These are phyloP conservation scores for Sarocladium oryzae DNA, from an alignment of 2,329 filamentous ascomycete species.

Conservation along the genomic window DNA sequence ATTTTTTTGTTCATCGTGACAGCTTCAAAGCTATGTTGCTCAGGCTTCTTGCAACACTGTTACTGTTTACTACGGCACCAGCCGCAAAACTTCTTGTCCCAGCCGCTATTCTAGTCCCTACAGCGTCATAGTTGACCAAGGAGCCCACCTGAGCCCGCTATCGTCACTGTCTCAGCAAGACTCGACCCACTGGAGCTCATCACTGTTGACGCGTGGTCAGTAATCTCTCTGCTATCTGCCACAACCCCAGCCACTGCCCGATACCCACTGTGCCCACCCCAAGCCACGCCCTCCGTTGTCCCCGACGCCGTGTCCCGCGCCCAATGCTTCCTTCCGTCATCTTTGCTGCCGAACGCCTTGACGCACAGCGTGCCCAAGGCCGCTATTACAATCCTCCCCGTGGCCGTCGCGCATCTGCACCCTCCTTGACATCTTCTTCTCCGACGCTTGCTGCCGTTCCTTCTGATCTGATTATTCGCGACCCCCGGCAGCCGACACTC, in stretches of 20 bases:
- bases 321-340: constrained; percentile 8
- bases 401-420: constrained; percentile 3
- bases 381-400: constrained; percentile 6
- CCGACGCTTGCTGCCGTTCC: constrained; percentile 10
- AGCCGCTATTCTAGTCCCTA: background rate
- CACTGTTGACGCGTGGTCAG: background rate
- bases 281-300: constrained; percentile 5
- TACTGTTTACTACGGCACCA: background rate
- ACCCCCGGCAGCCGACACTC: constrained; percentile 4
- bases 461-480: constrained; percentile 4
- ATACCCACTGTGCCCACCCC: background rate
- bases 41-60: no score
- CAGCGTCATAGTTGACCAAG: background rate
- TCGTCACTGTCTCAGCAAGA: background rate
- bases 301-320: constrained; percentile 4
- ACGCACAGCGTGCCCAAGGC: constrained; percentile 8
- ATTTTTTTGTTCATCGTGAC: background rate
- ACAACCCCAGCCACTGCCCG: constrained; percentile 1
- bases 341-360: constrained; percentile 7
- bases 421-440: background rate
- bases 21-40: background rate
- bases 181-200: constrained; percentile 1
- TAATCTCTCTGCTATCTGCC: background rate
- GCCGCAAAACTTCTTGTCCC: background rate
- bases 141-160: background rate